Evolutionary conservation across 192 early-diverging fungal species (phyloP).

Genomic region (Rhizophagus sp.): DNA sequence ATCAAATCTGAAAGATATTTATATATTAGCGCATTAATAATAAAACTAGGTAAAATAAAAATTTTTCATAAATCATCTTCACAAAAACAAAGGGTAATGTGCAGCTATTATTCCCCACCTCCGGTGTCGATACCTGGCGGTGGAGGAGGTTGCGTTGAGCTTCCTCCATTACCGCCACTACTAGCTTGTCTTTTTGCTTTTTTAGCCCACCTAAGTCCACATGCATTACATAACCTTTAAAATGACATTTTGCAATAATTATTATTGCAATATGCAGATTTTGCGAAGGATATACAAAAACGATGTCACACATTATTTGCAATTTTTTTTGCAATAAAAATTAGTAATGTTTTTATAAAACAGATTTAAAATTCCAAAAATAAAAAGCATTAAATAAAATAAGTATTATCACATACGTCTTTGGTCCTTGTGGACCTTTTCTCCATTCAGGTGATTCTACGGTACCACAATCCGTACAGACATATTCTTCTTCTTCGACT

Average conservation of each 20-base stretch:
- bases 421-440: constrained; percentile 47
- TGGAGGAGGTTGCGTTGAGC: not conserved
- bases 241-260: constrained; percentile 7
- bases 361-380: not conserved
- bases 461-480: constrained; percentile 53
- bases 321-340: not conserved
- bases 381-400: not conserved
- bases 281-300: too few relatives aligned
- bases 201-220: constrained; percentile 47
- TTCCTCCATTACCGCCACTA: not conserved
- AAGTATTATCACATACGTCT: constrained; percentile 41
- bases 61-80: not conserved
- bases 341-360: constrained; percentile 6
- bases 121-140: not conserved
- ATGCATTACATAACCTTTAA: constrained; percentile 48
- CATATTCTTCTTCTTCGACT: constrained; percentile 42
- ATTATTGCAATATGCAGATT: not conserved
- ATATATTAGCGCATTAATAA: not conserved
- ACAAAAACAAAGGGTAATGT: not conserved
- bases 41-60: too few relatives aligned
- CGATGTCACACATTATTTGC: not conserved
- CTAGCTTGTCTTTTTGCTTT: constrained; percentile 21
- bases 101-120: not conserved
- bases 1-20: not conserved
- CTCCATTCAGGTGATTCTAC: constrained; percentile 55